Conservation (phyloP, 768 basidiomycete genomes). For the Leccinum olivaceopallidum region DNA sequence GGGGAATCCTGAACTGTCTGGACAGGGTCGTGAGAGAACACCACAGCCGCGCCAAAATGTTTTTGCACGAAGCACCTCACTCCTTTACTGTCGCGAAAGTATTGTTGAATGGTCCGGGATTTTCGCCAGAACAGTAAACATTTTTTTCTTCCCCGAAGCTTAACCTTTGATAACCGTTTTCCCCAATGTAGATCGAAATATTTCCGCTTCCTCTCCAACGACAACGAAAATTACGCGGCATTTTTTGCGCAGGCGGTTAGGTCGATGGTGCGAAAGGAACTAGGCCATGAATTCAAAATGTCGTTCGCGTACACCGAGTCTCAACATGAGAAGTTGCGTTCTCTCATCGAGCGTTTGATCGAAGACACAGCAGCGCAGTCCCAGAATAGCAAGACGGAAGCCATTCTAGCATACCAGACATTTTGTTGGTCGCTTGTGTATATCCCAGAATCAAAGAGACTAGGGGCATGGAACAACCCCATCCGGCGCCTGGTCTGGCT, state of each 20-base stretch:
- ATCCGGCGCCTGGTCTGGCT: slow-evolving; percentile 4
- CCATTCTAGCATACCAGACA: background rate
- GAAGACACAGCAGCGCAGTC: background rate
- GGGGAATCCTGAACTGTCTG: background rate
- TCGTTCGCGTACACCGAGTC: background rate
- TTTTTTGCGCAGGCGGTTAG: slow-evolving; percentile 4
- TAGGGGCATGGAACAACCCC: background rate
- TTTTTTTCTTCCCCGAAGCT: no score
- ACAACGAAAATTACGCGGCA: background rate
- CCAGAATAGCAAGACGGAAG: background rate
- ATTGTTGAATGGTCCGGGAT: background rate
- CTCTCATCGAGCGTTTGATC: background rate
- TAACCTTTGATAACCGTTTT: no score
- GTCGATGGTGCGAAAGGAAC: background rate
- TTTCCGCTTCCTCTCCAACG: background rate
- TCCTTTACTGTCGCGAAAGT: slow-evolving; percentile 1
- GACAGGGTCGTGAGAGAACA: background rate
- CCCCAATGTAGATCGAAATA: background rate
- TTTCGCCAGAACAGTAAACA: background rate
- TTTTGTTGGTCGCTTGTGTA: slow-evolving; percentile 1
- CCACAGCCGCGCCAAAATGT: background rate
- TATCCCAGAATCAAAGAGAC: background rate
- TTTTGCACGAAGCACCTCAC: background rate
- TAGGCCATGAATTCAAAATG: background rate
- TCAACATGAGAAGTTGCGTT: background rate